Base-by-base conservation (phyloP, 2,329 filamentous ascomycete genomes). In the Colletotrichum sp. region DNA sequence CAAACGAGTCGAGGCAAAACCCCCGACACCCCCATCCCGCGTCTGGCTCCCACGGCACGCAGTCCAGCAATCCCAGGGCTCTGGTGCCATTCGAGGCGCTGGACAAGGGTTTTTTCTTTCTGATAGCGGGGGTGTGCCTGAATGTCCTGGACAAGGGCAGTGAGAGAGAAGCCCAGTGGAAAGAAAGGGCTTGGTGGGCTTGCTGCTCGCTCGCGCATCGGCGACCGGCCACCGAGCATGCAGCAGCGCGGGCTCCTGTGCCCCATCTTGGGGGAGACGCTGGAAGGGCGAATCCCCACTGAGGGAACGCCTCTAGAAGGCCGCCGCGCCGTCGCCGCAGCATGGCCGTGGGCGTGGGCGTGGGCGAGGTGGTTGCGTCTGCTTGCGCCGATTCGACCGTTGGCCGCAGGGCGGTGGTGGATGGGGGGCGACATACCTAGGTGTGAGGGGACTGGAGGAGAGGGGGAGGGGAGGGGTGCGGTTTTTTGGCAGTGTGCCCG, bases 141-240 rank as follows among this genome's bases (percentile, higher is more conserved):
- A 18, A 28, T 30, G 30, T 57, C 57, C 72, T 65, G 24, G 28
- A 67, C 28, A 12, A 65, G 43, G 28, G 43, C 43, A 32, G 28
- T 52, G 16, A 57, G 26, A 48, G 57, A 34, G 30, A 61, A 13
- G 26, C 15, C 18, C 18, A n/a, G 24, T 16, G 52, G 52, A 28
- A 28, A 58, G 60, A 65, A 38, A 36, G 72, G 60, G 36, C 36
- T 43, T 43, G 18, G 18, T 43, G 18, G 38, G 9, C 38, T 43
- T 43, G 38, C 9, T 43, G 38, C 38, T 43, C 38, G 38, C 38
- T 43, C 38, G 38, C 38, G 38, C 63, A 68, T 72, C 73, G 73
- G 69, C 69, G 69, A 68, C 73, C 63, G 69, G 73, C 60, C 69
- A 75, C 73, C 73, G 73, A 75, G 64, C 73, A 63, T 75, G 73